Evolutionary conservation across 139 green algal species (phyloP).

Genomic region (Chlamydomonas sphaeroides): DNA sequence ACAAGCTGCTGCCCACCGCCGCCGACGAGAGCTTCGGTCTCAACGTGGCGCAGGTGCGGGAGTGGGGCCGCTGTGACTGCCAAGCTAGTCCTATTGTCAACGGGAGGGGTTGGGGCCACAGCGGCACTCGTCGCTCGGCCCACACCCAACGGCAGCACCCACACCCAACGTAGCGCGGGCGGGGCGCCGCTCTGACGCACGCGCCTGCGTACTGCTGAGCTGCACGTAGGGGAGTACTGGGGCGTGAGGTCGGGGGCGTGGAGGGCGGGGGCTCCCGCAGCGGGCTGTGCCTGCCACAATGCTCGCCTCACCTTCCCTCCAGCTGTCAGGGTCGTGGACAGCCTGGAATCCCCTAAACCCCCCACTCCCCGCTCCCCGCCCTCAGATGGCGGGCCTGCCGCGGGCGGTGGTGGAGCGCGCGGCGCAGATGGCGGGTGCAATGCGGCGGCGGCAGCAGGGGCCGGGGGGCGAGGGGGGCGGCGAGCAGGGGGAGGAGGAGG

Average conservation of each 20-base stretch:
- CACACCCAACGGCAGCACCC: background rate
- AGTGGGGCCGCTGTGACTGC: no score
- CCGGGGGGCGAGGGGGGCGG: background rate
- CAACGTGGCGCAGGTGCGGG: constrained; percentile 83
- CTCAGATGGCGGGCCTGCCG: background rate
- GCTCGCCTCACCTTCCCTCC: background rate
- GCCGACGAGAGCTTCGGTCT: constrained; percentile 87
- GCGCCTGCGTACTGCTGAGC: no score
- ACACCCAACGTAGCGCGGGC: no score
- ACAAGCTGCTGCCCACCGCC: constrained; percentile 79
- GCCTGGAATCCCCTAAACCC: background rate
- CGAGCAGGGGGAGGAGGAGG: background rate
- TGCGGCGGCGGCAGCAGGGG: background rate
- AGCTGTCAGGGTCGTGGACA: background rate
- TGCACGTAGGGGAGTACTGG: no score
- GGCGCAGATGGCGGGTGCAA: constrained; percentile 1
- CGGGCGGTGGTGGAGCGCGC: background rate
- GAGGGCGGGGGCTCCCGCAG: no score
- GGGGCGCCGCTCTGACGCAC: no score
- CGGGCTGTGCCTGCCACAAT: background rate
- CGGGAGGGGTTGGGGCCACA: background rate
- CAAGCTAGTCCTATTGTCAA: background rate
- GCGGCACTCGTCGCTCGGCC: background rate
- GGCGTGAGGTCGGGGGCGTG: no score
- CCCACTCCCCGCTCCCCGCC: background rate